A percentile compares a stretch with the other conserved stretches of the same genome.
phyloP scores from a whole-genome alignment of 169 alveolate genomes.

The Plasmodium coatneyi region DNA sequence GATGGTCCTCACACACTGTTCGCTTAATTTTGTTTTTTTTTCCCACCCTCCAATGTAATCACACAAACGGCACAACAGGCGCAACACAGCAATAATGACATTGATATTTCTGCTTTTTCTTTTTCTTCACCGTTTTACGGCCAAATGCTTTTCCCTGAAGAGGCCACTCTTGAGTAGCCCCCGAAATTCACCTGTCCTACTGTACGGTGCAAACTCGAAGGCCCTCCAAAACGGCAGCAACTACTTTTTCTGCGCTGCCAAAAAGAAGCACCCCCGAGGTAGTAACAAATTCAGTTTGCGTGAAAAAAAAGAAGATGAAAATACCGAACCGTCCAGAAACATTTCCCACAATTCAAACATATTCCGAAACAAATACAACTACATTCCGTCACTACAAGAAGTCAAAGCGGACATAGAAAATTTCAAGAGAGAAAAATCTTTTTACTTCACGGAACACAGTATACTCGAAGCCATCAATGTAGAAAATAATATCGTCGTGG shows the following conservation, averaged over 20 bases:
- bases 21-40: not conserved
- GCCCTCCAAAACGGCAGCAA: constrained; percentile 4
- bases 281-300: constrained; percentile 5
- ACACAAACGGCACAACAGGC: not conserved
- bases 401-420: constrained; percentile 21
- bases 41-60: not conserved
- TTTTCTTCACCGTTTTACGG: constrained; percentile 1
- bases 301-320: constrained; percentile 36
- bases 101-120: constrained; percentile 14
- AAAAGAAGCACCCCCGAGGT: constrained; percentile 11
- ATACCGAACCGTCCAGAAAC: constrained; percentile 9
- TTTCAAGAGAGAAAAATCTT: constrained; percentile 59
- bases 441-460: constrained; percentile 72
- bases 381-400: constrained; percentile 57
- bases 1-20: not conserved
- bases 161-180: not conserved
- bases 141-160: not conserved
- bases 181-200: not conserved
- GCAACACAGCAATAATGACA: constrained; percentile 4
- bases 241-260: not conserved
- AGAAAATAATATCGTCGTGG: constrained; percentile 60
- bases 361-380: constrained; percentile 66
- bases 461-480: constrained; percentile 64
- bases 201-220: not conserved
- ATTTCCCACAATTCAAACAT: constrained; percentile 20